Base-by-base conservation (phyloP, 2,329 filamentous ascomycete genomes). In the Raffaelea deltoideospora region DNA sequence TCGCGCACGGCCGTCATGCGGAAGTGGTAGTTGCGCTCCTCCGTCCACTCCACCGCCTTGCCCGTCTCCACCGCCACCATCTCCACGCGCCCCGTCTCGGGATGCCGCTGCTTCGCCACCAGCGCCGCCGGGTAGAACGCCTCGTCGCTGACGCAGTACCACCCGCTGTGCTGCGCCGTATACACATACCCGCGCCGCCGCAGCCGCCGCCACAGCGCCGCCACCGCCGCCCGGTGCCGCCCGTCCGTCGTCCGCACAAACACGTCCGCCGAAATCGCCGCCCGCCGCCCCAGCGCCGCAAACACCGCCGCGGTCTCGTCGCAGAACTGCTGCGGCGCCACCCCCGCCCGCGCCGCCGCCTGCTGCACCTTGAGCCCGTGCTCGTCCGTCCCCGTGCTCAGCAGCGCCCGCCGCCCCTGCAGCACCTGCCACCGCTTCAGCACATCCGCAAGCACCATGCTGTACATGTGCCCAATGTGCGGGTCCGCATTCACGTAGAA, bases 401-500 rank as follows among this genome's bases (percentile, higher is more conserved):
- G 63, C 44, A 84, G 67, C 4, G 87, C 79, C 33, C 67, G 60
- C 9, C 38, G 39, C 22, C 42, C 42, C 41, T 79, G 73, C 35
- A 98, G 67, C 23, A 73, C 63, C 53, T 92, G 75, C 85, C 86
- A 98, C 59, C 90, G 72, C 59, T 96, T 98, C 47, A 94, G 62
- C 37, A 94, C 78, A 57, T 98, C 90, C 44, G 84, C 69, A 31
- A 98, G 69, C 49, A 96, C 68, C 75, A 96, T 87, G 30, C 81
- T 84, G 56, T 94, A 96, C 41, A 98, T 67, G 58, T 98, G 90
- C 31, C 90, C 90, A 44, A 96, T 75, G 62, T 98, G 90, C 35
- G 90, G 90, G 32, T 84, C 86, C 38, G 87, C 84, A 70, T 98
- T 98, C 62, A 98, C 90, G 58, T 98, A 98, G 64, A 96, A 98